phyloP scores from a whole-genome alignment of 805 yeast genomes.

The Saccharomycopsis sp. region DNA sequence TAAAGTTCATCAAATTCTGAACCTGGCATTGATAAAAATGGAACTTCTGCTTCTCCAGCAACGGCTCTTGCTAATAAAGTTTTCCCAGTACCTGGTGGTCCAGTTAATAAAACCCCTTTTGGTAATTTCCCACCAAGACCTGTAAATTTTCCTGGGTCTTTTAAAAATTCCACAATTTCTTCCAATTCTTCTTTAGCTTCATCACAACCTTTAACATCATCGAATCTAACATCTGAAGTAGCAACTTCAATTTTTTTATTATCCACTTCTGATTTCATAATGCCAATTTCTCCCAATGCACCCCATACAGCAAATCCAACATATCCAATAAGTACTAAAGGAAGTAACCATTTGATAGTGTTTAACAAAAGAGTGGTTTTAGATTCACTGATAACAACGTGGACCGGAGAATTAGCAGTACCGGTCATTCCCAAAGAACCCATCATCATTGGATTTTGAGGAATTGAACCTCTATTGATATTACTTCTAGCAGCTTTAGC shows the following conservation, averaged over 20 bases:
- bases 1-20: slow-evolving; percentile 96
- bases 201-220: slow-evolving; percentile 95
- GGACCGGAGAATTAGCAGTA: slow-evolving; percentile 45
- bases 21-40: slow-evolving; percentile 97
- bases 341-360: slow-evolving; percentile 83
- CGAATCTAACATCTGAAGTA: slow-evolving; percentile 76
- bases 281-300: slow-evolving; percentile 55
- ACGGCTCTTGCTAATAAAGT: slow-evolving; percentile 94
- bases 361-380: slow-evolving; percentile 66
- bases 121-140: slow-evolving; percentile 97
- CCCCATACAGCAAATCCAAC: slow-evolving; percentile 29
- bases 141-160: slow-evolving; percentile 93
- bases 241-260: slow-evolving; percentile 78
- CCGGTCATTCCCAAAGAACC: slow-evolving; percentile 20
- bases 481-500: slow-evolving; percentile 53
- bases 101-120: slow-evolving; percentile 91
- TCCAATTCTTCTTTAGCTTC: slow-evolving; percentile 97
- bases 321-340: slow-evolving; percentile 44
- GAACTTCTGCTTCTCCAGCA: slow-evolving; percentile 99
- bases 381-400: slow-evolving; percentile 87
- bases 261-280: slow-evolving; percentile 58
- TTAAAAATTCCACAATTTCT: slow-evolving; percentile 94
- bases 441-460: no score
- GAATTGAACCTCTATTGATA: slow-evolving; percentile 18
- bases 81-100: slow-evolving; percentile 99